Evolutionary conservation across 2,329 filamentous ascomycete genomes (phyloP).

Genomic region (Ambrosiella xylebori): DNA sequence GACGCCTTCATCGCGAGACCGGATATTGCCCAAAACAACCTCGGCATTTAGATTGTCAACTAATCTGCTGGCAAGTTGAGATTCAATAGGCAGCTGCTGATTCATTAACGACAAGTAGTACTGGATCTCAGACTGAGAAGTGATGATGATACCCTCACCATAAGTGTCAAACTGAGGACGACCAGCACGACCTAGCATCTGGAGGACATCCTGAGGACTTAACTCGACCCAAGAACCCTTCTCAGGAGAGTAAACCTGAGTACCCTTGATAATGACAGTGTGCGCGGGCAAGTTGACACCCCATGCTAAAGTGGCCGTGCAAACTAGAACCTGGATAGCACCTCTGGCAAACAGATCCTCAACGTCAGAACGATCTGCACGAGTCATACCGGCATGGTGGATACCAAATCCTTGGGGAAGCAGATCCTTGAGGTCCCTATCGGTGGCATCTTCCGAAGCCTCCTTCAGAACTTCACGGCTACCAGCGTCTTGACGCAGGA

Average conservation of each 20-base stretch:
- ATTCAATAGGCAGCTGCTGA: slow-evolving; percentile 93
- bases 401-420: slow-evolving; percentile 95
- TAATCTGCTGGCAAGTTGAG: slow-evolving; percentile 80
- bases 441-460: slow-evolving; percentile 65
- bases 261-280: slow-evolving; percentile 97
- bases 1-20: slow-evolving; percentile 86
- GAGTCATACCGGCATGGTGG: slow-evolving; percentile 92
- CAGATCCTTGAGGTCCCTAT: slow-evolving; percentile 80
- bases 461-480: slow-evolving; percentile 76
- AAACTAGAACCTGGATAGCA: slow-evolving; percentile 85
- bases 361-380: slow-evolving; percentile 85
- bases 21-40: slow-evolving; percentile 82
- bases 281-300: slow-evolving; percentile 96
- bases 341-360: slow-evolving; percentile 88
- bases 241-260: slow-evolving; percentile 92
- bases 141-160: slow-evolving; percentile 97
- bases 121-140: slow-evolving; percentile 82
- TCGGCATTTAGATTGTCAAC: slow-evolving; percentile 96
- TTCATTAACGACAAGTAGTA: slow-evolving; percentile 96
- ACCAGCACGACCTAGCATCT: slow-evolving; percentile 96
- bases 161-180: slow-evolving; percentile 95
- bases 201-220: slow-evolving; percentile 90
- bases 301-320: slow-evolving; percentile 96
- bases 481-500: slow-evolving; percentile 80
- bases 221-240: slow-evolving; percentile 98